Conservation (phyloP, 2,329 filamentous ascomycete species). For the Diaporthe vexans region DNA sequence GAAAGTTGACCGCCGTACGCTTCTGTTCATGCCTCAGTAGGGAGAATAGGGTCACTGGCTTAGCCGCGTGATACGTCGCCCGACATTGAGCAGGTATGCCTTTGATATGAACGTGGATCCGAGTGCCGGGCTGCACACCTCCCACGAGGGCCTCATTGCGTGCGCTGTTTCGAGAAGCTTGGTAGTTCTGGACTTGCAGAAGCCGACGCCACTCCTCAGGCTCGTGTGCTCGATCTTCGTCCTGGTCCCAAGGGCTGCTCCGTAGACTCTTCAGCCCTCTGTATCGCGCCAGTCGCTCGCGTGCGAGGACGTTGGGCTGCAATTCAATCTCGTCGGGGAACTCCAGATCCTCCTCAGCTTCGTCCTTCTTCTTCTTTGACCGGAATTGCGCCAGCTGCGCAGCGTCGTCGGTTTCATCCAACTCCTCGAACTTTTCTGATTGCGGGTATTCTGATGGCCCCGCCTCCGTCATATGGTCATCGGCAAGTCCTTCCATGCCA, state of each 20-base stretch:
- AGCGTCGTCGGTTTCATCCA: constrained; percentile 84
- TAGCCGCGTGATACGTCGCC: constrained; percentile 63
- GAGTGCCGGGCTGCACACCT: constrained; percentile 85
- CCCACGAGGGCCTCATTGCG: constrained; percentile 89
- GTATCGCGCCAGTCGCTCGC: constrained; percentile 88
- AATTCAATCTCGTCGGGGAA: constrained; percentile 98
- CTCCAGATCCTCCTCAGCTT: constrained; percentile 90
- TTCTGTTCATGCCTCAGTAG: constrained; percentile 96
- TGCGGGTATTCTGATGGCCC: constrained; percentile 92
- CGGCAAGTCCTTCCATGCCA: constrained; percentile 79
- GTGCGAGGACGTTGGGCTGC: constrained; percentile 86
- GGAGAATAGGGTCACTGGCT: constrained; percentile 83
- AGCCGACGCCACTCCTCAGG: constrained; percentile 91
- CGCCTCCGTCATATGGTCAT: constrained; percentile 79
- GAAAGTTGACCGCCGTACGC: constrained; percentile 88
- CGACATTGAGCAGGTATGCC: constrained; percentile 60
- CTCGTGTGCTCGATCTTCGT: constrained; percentile 88
- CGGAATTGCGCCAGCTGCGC: constrained; percentile 87
- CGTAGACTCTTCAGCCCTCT: constrained; percentile 92
- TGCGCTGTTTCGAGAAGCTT: constrained; percentile 81
- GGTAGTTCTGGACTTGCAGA: constrained; percentile 91
- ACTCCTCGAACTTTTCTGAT: constrained; percentile 90
- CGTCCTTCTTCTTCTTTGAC: constrained; percentile 80
- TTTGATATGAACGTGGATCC: constrained; percentile 83
- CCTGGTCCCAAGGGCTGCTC: constrained; percentile 88